Conservation (phyloP, 2,329 filamentous ascomycete species). For the Bisporella sp. region DNA sequence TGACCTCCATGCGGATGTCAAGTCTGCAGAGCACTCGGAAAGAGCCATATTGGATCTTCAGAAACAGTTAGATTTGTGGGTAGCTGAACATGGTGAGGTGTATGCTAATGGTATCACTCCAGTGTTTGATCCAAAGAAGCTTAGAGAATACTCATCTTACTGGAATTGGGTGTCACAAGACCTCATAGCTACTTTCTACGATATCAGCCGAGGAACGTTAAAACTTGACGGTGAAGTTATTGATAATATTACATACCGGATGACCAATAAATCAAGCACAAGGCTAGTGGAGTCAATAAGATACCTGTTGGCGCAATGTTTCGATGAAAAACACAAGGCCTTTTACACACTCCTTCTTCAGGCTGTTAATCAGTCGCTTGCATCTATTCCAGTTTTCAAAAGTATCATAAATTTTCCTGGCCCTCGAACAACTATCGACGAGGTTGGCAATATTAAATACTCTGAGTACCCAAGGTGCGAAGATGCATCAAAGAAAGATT, state of each 20-base stretch:
- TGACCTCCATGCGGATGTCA: slow-evolving; percentile 93
- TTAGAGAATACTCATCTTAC: slow-evolving; percentile 92
- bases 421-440: slow-evolving; percentile 86
- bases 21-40: slow-evolving; percentile 77
- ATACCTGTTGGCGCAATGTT: slow-evolving; percentile 98
- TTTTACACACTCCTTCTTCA: slow-evolving; percentile 90
- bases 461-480: slow-evolving; percentile 80
- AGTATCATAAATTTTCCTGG: slow-evolving; percentile 89
- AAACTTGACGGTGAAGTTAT: slow-evolving; percentile 94
- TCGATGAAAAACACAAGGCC: slow-evolving; percentile 93
- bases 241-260: slow-evolving; percentile 94
- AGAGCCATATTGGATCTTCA: slow-evolving; percentile 84
- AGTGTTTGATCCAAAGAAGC: slow-evolving; percentile 87
- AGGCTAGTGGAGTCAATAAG: slow-evolving; percentile 98
- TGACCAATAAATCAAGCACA: slow-evolving; percentile 98
- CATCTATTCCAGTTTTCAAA: slow-evolving; percentile 83
- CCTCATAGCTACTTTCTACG: slow-evolving; percentile 96
- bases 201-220: slow-evolving; percentile 94
- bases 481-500: slow-evolving; percentile 57
- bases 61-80: slow-evolving; percentile 91
- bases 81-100: slow-evolving; percentile 89
- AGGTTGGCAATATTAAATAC: slow-evolving; percentile 87
- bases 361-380: slow-evolving; percentile 90
- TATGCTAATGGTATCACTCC: slow-evolving; percentile 94
- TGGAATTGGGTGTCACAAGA: slow-evolving; percentile 99